Base-by-base conservation (phyloP, 1,139 yeast species). In the Zygosaccharomyces pseudobailii region DNA sequence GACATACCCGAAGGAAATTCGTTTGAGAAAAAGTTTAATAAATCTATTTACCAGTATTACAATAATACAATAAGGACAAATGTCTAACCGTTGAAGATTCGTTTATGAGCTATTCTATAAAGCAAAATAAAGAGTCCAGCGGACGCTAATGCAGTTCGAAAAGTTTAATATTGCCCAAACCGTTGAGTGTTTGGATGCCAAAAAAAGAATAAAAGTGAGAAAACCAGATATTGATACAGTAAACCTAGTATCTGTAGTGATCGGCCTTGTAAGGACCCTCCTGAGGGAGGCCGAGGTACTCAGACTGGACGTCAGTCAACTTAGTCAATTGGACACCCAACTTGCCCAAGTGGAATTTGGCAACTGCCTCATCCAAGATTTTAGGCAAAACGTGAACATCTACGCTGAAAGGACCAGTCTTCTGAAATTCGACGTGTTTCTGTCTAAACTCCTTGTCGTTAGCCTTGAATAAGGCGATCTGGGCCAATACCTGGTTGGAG, bases 401-500 rank as follows among this genome's bases (percentile, higher is more conserved):
- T 62, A 87, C 74, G 57, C 78, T 80, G 75, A 89, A 92, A 68
- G 92, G 86, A 71, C 95, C 96, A 62, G 94, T 81, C 79, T 87
- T 87, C 71, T 87, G 80, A 73, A 92, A 92, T 80, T 90, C 97
- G 59, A 89, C 86, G 77, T 73, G 84, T 71, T 83, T 72, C 58
- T 78, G 66, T 76, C 88, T 86, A 88, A 92, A 92, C 57, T 71
- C 82, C 55, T 72, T 76, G 75, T 92, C 90, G 56, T 85, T 70
- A 66, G 95, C 84, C 75, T 90, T 92, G 95, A 79, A 92, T 70
- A 92, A 80, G 68, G 98, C 99, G 68, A 94, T 90, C 81, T 92
- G 99, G 65, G 99, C 99, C 72, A 92, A 82, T 59, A 92, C 98
- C 79, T 92, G 99, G 87, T 92, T 92, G 65, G 97, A 88, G 95